Evolutionary conservation across 768 basidiomycete species (phyloP), one percentile per base, ranked within the genome.

Genomic region (Fomitopsis serialis): DNA sequence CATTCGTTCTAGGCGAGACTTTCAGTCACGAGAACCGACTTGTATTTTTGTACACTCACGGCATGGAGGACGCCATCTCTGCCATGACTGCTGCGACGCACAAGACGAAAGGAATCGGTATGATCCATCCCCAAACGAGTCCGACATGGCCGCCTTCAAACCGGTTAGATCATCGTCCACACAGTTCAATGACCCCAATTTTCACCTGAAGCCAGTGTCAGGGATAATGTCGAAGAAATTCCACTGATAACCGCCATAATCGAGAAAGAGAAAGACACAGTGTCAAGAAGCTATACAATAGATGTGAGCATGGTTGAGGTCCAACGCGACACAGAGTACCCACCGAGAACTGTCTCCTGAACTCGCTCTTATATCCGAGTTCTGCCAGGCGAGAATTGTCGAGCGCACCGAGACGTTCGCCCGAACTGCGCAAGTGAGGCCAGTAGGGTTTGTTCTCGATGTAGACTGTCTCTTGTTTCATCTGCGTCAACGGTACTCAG

Each of bases 81-180:
- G 86, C 86, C 77, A 88, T 81, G 17, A 78, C 84, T 17, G 80
- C 72, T 6, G 87, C 85, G 10, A 88, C 75, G 13, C 76, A 73
- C 70, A 82, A 73, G 23, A 87, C 84, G 56, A 88, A 87, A 43
- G 81, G 68, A 59, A 75, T 76, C 7, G 86, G 86, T 57, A 87
- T 84, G 29, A 86, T 66, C 87, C 87, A 88, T 42, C 86, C 86
- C 71, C 80, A 87, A 10, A 87, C 78, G 75, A 88, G 80, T 10
- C 87, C 86, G 19, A 85, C 82, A 68, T 88, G 85, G 1, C 87
- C 87, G 47, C 86, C 86, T 81, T 36, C 15, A 4, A 0, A 21
- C n/a, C n/a, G n/a, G n/a, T n/a, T n/a, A 40, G 37, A 5, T 40
- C 15, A 17, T 4, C 19, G 6, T 6, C 4, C 7, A 15, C 4